These are phyloP conservation scores for Sporothrix pallida DNA, from an alignment of 2,329 filamentous ascomycete species.

Conservation along the genomic window DNA sequence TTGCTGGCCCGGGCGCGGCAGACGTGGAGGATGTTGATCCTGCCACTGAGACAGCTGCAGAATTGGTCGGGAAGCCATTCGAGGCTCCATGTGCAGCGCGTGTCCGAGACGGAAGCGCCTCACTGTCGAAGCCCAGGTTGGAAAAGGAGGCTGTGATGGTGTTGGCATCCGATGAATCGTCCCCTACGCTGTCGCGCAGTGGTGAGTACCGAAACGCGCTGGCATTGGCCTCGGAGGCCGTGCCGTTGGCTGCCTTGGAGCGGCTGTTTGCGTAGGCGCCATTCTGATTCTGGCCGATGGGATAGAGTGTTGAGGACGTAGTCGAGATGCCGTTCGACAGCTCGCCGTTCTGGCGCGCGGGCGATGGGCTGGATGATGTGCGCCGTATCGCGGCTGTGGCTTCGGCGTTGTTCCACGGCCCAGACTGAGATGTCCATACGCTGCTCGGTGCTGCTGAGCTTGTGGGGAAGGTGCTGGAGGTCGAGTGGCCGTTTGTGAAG, in stretches of 20 bases:
- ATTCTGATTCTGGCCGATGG: conserved; percentile 52
- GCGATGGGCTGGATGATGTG: conserved; percentile 62
- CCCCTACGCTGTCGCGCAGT: conserved; percentile 29
- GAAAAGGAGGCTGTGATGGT: not conserved
- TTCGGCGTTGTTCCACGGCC: conserved; percentile 65
- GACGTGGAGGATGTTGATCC: conserved; percentile 25
- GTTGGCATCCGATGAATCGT: not conserved
- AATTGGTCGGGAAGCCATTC: conserved; percentile 11
- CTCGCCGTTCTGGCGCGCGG: conserved; percentile 59
- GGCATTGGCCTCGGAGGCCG: conserved; percentile 54
- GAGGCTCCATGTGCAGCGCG: conserved; percentile 12
- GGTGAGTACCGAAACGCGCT: conserved; percentile 50
- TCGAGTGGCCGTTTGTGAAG: conserved; percentile 40
- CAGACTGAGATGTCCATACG: conserved; percentile 47
- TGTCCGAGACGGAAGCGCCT: conserved; percentile 18
- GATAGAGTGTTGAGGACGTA: conserved; percentile 51
- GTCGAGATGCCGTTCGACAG: conserved; percentile 48
- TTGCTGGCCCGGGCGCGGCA: conserved; percentile 11
- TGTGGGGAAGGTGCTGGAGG: conserved; percentile 18
- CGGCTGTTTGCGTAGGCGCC: conserved; percentile 42
- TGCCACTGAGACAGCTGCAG: conserved; percentile 26
- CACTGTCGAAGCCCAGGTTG: conserved; percentile 29
- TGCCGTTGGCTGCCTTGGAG: conserved; percentile 41
- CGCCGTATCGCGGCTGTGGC: conserved; percentile 50
- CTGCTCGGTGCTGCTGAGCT: conserved; percentile 17